Percentiles rank a stretch among this genome's conserved stretches.
Evolutionary conservation across 495 filamentous ascomycete species (phyloP).

Genomic region (Xylaria acuta): DNA sequence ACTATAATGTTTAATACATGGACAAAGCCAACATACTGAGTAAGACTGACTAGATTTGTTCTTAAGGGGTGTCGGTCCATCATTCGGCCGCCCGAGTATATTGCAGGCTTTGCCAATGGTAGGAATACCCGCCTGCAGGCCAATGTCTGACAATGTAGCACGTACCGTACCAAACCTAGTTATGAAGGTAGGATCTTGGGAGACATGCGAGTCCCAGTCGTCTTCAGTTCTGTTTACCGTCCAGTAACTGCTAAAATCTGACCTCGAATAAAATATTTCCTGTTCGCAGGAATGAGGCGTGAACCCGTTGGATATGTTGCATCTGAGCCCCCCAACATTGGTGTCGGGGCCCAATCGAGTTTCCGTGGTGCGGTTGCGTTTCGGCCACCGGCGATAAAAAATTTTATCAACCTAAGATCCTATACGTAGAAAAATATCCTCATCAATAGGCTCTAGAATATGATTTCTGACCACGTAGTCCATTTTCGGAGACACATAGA

Average conservation of each 20-base stretch:
- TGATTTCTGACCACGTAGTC: background rate
- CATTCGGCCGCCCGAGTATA: background rate
- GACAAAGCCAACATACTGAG: background rate
- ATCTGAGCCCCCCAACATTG: background rate
- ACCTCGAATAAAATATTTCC: background rate
- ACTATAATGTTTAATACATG: background rate
- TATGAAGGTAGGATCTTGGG: background rate
- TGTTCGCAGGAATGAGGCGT: background rate
- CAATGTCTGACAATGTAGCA: background rate
- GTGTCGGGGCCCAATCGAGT: background rate
- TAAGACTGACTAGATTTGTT: background rate
- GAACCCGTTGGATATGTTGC: background rate
- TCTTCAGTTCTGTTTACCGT: background rate
- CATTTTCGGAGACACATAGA: background rate
- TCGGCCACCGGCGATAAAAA: background rate
- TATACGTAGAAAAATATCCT: background rate
- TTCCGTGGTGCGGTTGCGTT: background rate
- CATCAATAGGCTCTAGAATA: background rate
- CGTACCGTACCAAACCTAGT: background rate
- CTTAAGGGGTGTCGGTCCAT: background rate
- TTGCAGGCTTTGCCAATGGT: background rate
- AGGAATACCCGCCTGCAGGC: background rate
- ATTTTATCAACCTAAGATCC: background rate
- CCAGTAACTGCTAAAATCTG: background rate
- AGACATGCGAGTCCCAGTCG: background rate